A percentile compares a stretch with the other conserved stretches of the same genome.
phyloP scores from a whole-genome alignment of 1,284 basidiomycete genomes.

The Trametes pubescens region DNA sequence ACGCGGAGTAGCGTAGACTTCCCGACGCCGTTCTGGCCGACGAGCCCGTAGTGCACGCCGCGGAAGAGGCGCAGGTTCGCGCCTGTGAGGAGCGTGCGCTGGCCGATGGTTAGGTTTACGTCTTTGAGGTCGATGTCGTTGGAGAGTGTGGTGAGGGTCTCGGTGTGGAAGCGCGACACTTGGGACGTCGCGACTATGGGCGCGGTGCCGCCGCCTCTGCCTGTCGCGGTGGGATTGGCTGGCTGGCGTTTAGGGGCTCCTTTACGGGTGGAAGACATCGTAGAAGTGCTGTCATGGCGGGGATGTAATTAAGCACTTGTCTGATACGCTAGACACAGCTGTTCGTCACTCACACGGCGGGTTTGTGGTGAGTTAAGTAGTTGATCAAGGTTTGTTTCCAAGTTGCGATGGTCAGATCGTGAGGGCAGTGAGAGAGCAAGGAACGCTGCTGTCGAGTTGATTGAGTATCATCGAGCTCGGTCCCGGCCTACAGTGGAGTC shows the following conservation, averaged over 20 bases:
- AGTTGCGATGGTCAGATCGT: neutral
- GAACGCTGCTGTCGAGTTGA: neutral
- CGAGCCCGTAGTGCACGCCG: constrained; percentile 66
- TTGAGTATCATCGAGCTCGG: constrained; percentile 2
- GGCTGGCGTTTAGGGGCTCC: constrained; percentile 7
- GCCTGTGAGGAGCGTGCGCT: constrained; percentile 59
- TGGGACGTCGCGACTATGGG: constrained; percentile 43
- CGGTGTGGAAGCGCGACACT: constrained; percentile 55
- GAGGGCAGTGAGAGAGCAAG: neutral
- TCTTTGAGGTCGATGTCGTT: constrained; percentile 57
- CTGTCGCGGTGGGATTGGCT: neutral
- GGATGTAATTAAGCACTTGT: neutral
- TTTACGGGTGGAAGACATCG: constrained; percentile 12
- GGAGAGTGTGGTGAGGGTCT: constrained; percentile 49
- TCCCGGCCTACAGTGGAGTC: constrained; percentile 15
- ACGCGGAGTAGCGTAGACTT: constrained; percentile 97
- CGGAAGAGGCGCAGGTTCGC: constrained; percentile 60
- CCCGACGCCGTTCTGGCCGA: constrained; percentile 97
- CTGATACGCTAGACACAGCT: neutral
- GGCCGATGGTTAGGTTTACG: constrained; percentile 56
- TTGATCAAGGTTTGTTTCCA: neutral
- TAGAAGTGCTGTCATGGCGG: neutral
- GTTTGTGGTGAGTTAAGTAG: neutral
- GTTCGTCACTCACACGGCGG: neutral
- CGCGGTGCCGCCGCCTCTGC: neutral